Base-by-base conservation (phyloP, 768 basidiomycete species). In the Termitomyces sp. region DNA sequence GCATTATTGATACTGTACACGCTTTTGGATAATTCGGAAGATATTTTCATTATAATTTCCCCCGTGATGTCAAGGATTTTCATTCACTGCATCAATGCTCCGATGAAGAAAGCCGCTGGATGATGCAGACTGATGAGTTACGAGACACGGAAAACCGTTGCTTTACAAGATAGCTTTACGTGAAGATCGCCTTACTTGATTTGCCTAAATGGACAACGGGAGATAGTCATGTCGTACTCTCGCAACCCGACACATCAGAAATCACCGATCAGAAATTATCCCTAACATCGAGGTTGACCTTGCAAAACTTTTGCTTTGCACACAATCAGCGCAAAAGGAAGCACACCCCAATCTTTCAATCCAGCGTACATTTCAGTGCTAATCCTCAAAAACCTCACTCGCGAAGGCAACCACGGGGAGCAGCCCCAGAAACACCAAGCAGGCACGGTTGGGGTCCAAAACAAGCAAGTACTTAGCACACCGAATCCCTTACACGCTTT, bases 241-340 rank as follows among this genome's bases (percentile, higher is more conserved):
- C 47, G 36, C 40, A 32, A 10, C 26, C 52, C 28, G 30, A 53
- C 44, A 44, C 58, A 59, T 59, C 46, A 54, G 47, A 57, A 57
- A 36, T 33, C 44, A 23, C 35, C 14, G 23, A 56, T 56, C 30
- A 55, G n/a, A 47, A 40, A 44, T 32, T 50, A 40, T 40, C 36
- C 36, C 54, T 49, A 23, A 49, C 58, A 16, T 51, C 35, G 40
- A 53, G 58, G 26, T 23, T 50, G 18, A 16, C 35, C 23, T 50
- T n/a, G 47, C 43, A 48, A 59, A 49, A 32, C 46, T n/a, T n/a
- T 60, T 60, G 38, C 59, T 33, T 28, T 50, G 43, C 59, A 41
- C 59, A 40, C 57, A 55, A 44, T 50, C 46, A 18, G 20, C 50
- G 23, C 52, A 40, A 35, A 30, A n/a, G 36, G 51, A 54, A 59